These are phyloP conservation scores for Cucurbita ficifolia DNA, from an alignment of 306 rosid genomes.

Conservation along the genomic window DNA sequence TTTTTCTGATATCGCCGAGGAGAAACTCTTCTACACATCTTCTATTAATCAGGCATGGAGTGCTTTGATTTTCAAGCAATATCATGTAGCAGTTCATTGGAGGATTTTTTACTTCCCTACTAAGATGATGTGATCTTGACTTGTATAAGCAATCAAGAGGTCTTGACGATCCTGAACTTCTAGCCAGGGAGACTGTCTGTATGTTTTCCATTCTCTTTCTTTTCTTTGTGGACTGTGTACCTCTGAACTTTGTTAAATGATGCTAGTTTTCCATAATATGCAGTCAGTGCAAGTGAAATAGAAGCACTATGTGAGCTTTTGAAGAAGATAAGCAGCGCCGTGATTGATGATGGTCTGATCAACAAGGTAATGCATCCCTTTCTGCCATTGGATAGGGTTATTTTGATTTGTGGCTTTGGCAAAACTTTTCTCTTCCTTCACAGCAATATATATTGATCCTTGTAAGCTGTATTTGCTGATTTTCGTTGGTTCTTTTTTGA, in stretches of 20 bases:
- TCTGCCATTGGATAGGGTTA: neutral
- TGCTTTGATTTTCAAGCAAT: conserved; percentile 2
- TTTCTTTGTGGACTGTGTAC: conserved; percentile 1
- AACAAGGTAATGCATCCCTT: conserved; percentile 50
- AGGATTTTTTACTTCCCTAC: conserved; percentile 49
- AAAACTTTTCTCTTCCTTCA: neutral
- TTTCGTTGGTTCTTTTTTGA: neutral
- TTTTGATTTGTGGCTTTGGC: neutral
- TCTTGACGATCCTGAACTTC: conserved; percentile 76
- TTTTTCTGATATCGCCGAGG: neutral
- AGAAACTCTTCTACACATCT: neutral
- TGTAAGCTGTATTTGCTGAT: neutral
- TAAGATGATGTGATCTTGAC: conserved; percentile 66
- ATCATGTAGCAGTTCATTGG: conserved; percentile 48
- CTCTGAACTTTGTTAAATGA: neutral
- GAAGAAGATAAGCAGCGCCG: conserved; percentile 94
- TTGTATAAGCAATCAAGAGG: conserved; percentile 62
- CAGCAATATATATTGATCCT: neutral
- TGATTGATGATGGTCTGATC: conserved; percentile 88
- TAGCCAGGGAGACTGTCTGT: conserved; percentile 94
- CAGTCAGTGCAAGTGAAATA: conserved; percentile 97
- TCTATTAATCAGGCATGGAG: conserved; percentile 7
- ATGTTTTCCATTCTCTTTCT: conserved; percentile 17
- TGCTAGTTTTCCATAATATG: conserved; percentile 11
- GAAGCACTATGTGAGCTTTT: conserved; percentile 97